Evolutionary conservation across 352 stramenopile species (phyloP), one percentile per base, ranked within the genome.

Genomic region (Pythium plurisporium): DNA sequence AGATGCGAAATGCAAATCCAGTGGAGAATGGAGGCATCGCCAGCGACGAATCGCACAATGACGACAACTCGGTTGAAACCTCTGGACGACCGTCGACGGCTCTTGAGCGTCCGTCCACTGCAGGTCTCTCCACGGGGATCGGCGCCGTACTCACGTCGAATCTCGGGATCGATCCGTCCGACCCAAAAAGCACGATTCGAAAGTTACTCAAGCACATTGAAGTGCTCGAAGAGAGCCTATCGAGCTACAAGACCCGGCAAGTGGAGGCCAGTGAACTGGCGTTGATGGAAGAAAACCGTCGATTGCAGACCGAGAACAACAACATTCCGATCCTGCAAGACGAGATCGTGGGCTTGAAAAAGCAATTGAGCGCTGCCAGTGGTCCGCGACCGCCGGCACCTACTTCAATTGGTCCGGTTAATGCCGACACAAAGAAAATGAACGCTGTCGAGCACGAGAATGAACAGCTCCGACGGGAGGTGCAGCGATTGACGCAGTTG

Each of bases 131-230:
- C 2, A 48, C 49, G 25, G 49, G 49, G 6, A 57, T 57, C 20
- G 49, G 49, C 20, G 49, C 36, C 25, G 62, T 74, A 33, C 66
- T 65, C 22, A 82, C 77, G 2, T 78, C 75, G 6, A 75, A 91
- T 67, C 63, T 88, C 22, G 67, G 69, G 4, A 65, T 94, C 37
- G 83, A 94, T 55, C 83, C 83, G 14, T 94, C 83, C 5, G 83
- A 94, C 45, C 83, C 83, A 3, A 89, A 91, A 46, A 78, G 69
- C 2, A 94, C 83, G 23, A 91, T 89, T 45, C 77, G 81, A 6
- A 91, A 91, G 50, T 48, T 94, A 20, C 74, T 94, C 33, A 90
- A 91, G 43, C 83, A 91, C 60, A 91, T 94, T 36, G 81, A 94
- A 65, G 55, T 86, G 19, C 64, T 94, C 6, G 82, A 85, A 74